Evolutionary conservation across 257 asterid genomes (phyloP).

Genomic region (Solanum boliviense): DNA sequence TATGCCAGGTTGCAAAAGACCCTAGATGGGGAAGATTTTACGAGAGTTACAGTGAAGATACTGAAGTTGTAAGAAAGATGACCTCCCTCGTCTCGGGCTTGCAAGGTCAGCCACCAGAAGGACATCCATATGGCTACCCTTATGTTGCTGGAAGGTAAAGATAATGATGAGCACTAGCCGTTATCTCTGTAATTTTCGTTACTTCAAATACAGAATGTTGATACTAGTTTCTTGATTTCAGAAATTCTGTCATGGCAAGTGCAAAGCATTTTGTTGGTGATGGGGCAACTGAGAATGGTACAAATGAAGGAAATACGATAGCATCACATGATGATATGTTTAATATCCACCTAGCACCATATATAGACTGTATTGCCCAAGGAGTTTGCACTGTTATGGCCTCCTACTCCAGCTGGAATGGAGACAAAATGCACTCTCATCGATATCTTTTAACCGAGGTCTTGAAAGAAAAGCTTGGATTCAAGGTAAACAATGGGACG

Average conservation of each 20-base stretch:
- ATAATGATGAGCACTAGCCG: background rate
- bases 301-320: conserved; percentile 67
- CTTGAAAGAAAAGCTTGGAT: conserved; percentile 76
- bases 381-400: conserved; percentile 93
- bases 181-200: background rate
- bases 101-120: conserved; percentile 94
- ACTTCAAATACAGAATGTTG: background rate
- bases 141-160: conserved; percentile 81
- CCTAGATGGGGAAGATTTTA: conserved; percentile 99
- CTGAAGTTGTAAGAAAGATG: conserved; percentile 75
- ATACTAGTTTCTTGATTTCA: conserved; percentile 25
- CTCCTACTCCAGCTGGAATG: conserved; percentile 83
- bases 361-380: conserved; percentile 58
- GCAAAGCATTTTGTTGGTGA: conserved; percentile 96
- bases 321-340: conserved; percentile 56
- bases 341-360: conserved; percentile 73
- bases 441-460: conserved; percentile 60
- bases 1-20: conserved; percentile 65
- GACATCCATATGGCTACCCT: conserved; percentile 80
- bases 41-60: conserved; percentile 83
- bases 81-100: conserved; percentile 66
- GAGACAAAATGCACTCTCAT: conserved; percentile 43
- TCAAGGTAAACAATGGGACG: conserved; percentile 38
- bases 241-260: conserved; percentile 65
- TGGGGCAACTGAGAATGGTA: conserved; percentile 71